These are phyloP conservation scores for Trichoderma virens DNA, from an alignment of 495 filamentous ascomycete genomes.

Conservation along the genomic window DNA sequence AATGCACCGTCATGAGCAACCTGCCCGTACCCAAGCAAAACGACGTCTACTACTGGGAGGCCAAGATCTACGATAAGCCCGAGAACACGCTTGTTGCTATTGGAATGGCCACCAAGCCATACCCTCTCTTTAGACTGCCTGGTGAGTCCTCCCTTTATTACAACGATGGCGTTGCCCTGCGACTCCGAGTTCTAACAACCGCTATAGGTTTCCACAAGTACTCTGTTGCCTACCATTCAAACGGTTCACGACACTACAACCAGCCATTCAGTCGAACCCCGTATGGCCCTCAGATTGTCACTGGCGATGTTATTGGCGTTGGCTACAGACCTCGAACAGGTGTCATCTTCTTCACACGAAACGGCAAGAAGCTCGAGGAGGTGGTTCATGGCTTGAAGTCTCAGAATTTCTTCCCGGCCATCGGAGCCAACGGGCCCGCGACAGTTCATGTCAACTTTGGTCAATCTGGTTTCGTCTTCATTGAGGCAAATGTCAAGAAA, in stretches of 20 bases:
- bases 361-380: slow-evolving; percentile 94
- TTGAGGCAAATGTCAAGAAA: slow-evolving; percentile 99
- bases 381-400: slow-evolving; percentile 86
- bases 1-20: slow-evolving; percentile 96
- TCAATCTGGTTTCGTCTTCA: slow-evolving; percentile 95
- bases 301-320: slow-evolving; percentile 93
- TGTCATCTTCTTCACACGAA: slow-evolving; percentile 95
- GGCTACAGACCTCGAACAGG: slow-evolving; percentile 93
- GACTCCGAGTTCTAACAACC: background rate
- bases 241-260: slow-evolving; percentile 78
- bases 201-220: slow-evolving; percentile 75
- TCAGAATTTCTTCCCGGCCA: slow-evolving; percentile 93
- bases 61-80: slow-evolving; percentile 96
- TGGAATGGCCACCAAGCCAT: slow-evolving; percentile 92
- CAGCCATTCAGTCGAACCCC: slow-evolving; percentile 73
- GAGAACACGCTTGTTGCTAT: slow-evolving; percentile 78
- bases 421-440: slow-evolving; percentile 90
- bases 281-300: slow-evolving; percentile 76
- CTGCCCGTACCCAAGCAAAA: slow-evolving; percentile 96
- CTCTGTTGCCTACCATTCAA: slow-evolving; percentile 84
- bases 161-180: slow-evolving; percentile 9
- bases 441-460: slow-evolving; percentile 95
- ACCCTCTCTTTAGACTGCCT: slow-evolving; percentile 87
- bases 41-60: slow-evolving; percentile 99
- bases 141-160: slow-evolving; percentile 45